These are phyloP conservation scores for Boletus edulis DNA, from an alignment of 768 basidiomycete genomes.

Conservation along the genomic window DNA sequence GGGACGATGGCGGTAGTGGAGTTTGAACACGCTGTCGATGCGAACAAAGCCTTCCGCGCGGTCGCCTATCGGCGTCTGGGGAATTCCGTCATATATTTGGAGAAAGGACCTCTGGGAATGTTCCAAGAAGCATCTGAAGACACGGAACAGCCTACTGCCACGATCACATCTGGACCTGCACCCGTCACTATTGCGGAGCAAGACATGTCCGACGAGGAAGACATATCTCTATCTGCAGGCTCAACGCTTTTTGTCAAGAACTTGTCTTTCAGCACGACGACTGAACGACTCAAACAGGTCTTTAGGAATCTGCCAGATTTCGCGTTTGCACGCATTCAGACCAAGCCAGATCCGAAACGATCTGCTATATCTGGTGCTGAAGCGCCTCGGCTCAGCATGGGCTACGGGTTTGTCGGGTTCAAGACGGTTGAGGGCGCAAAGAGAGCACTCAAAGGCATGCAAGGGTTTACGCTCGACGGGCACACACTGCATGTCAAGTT, in stretches of 20 bases:
- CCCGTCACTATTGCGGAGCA: constrained; percentile 48
- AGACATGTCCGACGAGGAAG: constrained; percentile 34
- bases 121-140: constrained; percentile 49
- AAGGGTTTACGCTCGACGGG: constrained; percentile 84
- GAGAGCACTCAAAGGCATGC: constrained; percentile 71
- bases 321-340: constrained; percentile 86
- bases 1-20: constrained; percentile 94
- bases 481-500: constrained; percentile 83
- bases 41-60: constrained; percentile 71
- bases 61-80: constrained; percentile 87
- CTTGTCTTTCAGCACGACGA: constrained; percentile 86
- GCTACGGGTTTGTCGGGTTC: constrained; percentile 96
- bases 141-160: constrained; percentile 3
- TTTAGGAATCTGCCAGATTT: constrained; percentile 79
- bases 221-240: constrained; percentile 52
- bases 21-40: constrained; percentile 69
- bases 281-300: constrained; percentile 63
- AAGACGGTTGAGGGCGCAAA: constrained; percentile 68
- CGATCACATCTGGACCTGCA: constrained; percentile 20
- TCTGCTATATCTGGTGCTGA: constrained; percentile 33
- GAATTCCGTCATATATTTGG: constrained; percentile 87
- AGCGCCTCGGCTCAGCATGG: constrained; percentile 77
- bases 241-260: constrained; percentile 95
- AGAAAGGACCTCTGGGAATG: constrained; percentile 87
- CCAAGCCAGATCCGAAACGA: constrained; percentile 82